Evolutionary conservation across 2,329 filamentous ascomycete genomes (phyloP).

Genomic region (Ascochyta koolunga): DNA sequence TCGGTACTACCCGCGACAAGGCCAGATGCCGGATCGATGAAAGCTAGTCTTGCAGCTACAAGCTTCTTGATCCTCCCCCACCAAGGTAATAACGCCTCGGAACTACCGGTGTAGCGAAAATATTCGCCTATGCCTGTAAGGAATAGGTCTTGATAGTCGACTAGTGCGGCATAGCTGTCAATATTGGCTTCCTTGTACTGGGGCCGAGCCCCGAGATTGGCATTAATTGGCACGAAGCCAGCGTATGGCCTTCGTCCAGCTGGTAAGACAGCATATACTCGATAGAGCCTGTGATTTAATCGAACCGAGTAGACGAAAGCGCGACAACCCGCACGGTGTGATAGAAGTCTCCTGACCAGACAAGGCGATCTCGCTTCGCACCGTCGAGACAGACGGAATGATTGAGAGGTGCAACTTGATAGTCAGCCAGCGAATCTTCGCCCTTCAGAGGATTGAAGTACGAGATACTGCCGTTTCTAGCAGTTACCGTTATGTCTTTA

Average conservation of each 20-base stretch:
- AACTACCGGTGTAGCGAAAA: slow-evolving; percentile 31
- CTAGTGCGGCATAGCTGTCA: slow-evolving; percentile 12
- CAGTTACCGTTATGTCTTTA: slow-evolving; percentile 39
- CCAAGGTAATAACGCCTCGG: slow-evolving; percentile 18
- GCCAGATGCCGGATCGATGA: slow-evolving; percentile 35
- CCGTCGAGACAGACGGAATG: slow-evolving; percentile 51
- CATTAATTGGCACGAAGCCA: slow-evolving; percentile 19
- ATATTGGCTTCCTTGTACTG: slow-evolving; percentile 3
- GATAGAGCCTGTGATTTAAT: slow-evolving; percentile 46
- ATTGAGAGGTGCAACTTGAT: slow-evolving; percentile 43
- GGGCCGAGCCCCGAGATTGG: slow-evolving; percentile 10
- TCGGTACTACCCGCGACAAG: slow-evolving; percentile 26
- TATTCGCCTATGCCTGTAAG: slow-evolving; percentile 36
- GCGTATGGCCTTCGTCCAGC: slow-evolving; percentile 1
- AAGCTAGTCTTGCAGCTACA: slow-evolving; percentile 24
- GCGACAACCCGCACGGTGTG: slow-evolving; percentile 50
- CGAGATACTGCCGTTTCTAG: slow-evolving; percentile 37
- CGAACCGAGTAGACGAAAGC: slow-evolving; percentile 45
- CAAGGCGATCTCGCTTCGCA: slow-evolving; percentile 50
- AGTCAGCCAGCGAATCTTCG: slow-evolving; percentile 44
- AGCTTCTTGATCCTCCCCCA: slow-evolving; percentile 36
- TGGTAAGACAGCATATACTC: slow-evolving; percentile 35
- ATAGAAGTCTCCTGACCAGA: slow-evolving; percentile 54
- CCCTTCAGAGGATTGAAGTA: slow-evolving; percentile 43
- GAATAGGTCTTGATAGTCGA: slow-evolving; percentile 44